Conservation (phyloP, 371 early-diverging fungal species). For the Rhizopus stolonifer region DNA sequence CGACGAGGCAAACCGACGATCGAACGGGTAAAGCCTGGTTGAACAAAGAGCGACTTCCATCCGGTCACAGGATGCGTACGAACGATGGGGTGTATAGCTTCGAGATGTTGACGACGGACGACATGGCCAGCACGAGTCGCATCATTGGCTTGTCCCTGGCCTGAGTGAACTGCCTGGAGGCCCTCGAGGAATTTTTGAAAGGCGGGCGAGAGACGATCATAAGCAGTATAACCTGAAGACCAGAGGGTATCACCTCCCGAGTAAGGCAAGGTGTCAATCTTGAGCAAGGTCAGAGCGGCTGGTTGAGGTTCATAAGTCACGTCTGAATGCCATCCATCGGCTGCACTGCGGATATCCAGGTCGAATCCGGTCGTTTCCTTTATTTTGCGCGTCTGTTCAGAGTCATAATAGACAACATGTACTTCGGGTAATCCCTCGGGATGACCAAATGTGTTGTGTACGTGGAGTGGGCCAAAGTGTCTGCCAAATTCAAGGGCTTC, state of each 20-base stretch:
- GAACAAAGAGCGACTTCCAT: slow-evolving; percentile 64
- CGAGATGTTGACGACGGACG: too few relatives aligned
- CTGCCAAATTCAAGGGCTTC: slow-evolving; percentile 54
- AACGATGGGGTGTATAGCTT: slow-evolving; percentile 59
- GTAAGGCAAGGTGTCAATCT: slow-evolving; percentile 53
- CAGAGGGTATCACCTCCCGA: slow-evolving; percentile 62
- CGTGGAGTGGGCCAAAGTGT: slow-evolving; percentile 52
- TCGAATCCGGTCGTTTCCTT: not conserved
- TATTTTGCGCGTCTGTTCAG: not conserved
- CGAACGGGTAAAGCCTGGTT: slow-evolving; percentile 57
- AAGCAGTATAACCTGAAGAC: slow-evolving; percentile 59
- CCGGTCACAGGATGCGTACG: slow-evolving; percentile 74
- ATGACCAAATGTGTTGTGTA: slow-evolving; percentile 37
- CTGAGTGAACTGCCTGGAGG: slow-evolving; percentile 62
- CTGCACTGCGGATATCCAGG: not conserved
- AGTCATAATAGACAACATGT: slow-evolving; percentile 35
- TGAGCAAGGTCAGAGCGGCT: slow-evolving; percentile 55
- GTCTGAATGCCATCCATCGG: slow-evolving; percentile 52
- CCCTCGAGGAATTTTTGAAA: slow-evolving; percentile 60
- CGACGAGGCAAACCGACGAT: slow-evolving; percentile 54
- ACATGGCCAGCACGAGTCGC: slow-evolving; percentile 41
- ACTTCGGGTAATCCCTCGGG: slow-evolving; percentile 33
- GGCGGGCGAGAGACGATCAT: slow-evolving; percentile 62
- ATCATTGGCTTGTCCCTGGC: slow-evolving; percentile 45
- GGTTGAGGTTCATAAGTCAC: slow-evolving; percentile 62